A percentile compares a stretch with the other conserved stretches of the same genome.
phyloP scores from a whole-genome alignment of 2,329 filamentous ascomycete genomes.

The Cladophialophora chaetospira region DNA sequence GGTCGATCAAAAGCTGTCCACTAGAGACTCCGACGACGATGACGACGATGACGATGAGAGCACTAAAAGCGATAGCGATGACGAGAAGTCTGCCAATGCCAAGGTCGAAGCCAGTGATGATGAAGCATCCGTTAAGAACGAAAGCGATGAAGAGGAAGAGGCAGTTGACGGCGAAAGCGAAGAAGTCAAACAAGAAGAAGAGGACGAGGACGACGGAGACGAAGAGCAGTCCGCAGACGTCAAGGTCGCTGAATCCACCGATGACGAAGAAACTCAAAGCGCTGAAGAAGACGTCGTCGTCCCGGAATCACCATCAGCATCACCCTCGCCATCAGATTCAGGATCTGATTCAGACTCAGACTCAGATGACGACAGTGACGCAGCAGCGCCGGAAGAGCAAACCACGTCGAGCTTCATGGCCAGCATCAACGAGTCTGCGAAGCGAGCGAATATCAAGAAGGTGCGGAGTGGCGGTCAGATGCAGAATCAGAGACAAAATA shows the following conservation, averaged over 20 bases:
- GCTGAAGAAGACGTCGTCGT: not conserved
- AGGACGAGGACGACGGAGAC: not conserved
- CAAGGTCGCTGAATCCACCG: not conserved
- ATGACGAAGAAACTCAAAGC: not conserved
- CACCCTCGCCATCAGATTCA: too few species aligned
- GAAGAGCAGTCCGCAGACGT: not conserved
- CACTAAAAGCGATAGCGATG: not conserved
- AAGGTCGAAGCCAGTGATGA: constrained; percentile 1
- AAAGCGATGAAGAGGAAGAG: constrained; percentile 1
- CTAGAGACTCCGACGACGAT: not conserved
- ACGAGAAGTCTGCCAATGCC: constrained; percentile 3
- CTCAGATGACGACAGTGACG: too few species aligned
- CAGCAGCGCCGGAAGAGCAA: not conserved
- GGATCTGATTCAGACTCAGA: too few species aligned
- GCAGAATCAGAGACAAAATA: not conserved
- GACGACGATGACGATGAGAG: constrained; percentile 3
- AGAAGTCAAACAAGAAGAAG: not conserved
- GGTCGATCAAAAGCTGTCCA: not conserved
- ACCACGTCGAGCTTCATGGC: constrained; percentile 15
- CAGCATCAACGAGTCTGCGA: constrained; percentile 24
- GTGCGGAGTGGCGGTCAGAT: constrained; percentile 3
- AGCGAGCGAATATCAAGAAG: constrained; percentile 6
- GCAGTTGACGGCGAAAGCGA: not conserved
- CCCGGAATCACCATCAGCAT: too few species aligned
- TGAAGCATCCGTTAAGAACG: not conserved